Evolutionary conservation across 2,329 filamentous ascomycete genomes (phyloP), one percentile per base, ranked within the genome.

Genomic region (Lecanosticta acicola): DNA sequence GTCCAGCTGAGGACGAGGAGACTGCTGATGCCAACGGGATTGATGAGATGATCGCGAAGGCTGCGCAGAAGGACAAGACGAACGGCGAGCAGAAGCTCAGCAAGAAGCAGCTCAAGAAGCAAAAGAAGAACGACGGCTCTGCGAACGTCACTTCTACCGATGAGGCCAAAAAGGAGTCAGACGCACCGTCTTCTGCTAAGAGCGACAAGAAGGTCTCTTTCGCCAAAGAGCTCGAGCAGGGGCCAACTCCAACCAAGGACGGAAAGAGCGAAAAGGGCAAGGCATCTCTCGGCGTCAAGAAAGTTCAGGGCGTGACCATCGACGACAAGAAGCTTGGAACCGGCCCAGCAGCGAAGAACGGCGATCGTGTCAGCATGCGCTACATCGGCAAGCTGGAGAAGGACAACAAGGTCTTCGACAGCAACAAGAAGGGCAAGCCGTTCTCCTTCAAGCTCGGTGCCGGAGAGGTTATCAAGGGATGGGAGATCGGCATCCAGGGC

Each of bases 361-460:
- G 93, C 55, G 86, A 94, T 75, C 85, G 80, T 57, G 84, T 98
- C 52, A 83, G 88, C 63, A 93, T 98, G 81, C 83, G 93, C 65
- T 98, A 98, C 75, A 97, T 98, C 62, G 93, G 93, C 70, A 98
- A 98, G 79, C 85, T 76, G 45, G 53, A 93, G 53, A 80, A 84
- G 65, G 85, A 94, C 70, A 89, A 89, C 71, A 94, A 96, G 75
- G 83, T 94, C 58, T 98, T 98, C 64, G 91, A 97, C 71, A 79
- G 85, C 70, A 97, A 98, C 80, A 98, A 97, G 80, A 96, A 94
- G 76, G 93, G 93, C 62, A 90, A 94, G 76, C 91, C 94, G 48
- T 98, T 98, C 75, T 79, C 79, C 58, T 97, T 97, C 81, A 94
- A 91, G 77, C 82, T 94, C 20, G 94, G 93, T 59, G 81, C 83